Evolutionary conservation across 73 alveolate species (phyloP), one percentile per base, ranked within the genome.

Genomic region (Urostyla sp.): DNA sequence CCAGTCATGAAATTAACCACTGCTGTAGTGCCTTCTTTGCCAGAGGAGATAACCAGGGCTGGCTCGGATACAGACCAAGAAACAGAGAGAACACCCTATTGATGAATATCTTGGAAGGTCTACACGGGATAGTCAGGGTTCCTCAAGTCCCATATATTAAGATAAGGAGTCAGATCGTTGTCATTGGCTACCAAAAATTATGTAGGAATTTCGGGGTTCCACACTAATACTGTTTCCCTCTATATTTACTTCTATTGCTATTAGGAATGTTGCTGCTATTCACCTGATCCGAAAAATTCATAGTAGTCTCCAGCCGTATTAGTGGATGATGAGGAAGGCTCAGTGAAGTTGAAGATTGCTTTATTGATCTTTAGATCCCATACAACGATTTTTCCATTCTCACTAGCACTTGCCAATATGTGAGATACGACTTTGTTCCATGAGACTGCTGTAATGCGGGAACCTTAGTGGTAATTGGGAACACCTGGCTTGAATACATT

Each of bases 141-240:
- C 67, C 98, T 89, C 56, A 94, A 58, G 76, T 94, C 98, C 98
- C 98, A 94, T 20, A 94, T 78, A 13, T 90, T 57, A 80, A 94
- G 45, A 26, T 85, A 84, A 18, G 96, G 96, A 40, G 58, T 76
- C 55, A 79, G 49, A 35, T 84, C 95, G 45, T 91, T 92, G 40
- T 93, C 98, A 72, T 90, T 87, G 13, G 94, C 87, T 40, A 94
- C 80, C 45, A 94, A 75, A 61, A 94, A 91, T 53, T 94, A 87
- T 10, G 96, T 88, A 24, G 97, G 95, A 32, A 92, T 90, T 58
- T 92, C 95, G 5, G 97, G 96, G 76, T 91, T 94, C 97, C 98
- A 94, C 15, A 89, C 91, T 37, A 94, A 31, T 27, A 87, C 50
- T 11, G 84, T 76, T 58, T 88, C 80, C 55, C 74, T 79, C 11